Base-by-base conservation (phyloP, 179 eudicot species). In the Pouteria campechiana region DNA sequence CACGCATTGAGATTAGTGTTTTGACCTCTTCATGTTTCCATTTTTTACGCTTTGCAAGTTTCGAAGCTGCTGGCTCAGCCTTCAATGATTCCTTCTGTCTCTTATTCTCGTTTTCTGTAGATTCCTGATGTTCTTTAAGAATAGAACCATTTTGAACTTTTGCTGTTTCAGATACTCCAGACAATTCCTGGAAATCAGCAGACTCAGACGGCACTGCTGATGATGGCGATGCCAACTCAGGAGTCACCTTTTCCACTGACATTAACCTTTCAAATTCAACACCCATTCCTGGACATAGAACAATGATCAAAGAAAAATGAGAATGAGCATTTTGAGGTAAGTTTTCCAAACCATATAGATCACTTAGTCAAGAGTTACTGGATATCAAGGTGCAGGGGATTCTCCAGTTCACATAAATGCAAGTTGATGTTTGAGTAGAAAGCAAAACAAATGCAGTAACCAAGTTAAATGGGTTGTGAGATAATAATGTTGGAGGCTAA, bases 21-120 rank as follows among this genome's bases (percentile, higher is more conserved):
- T 69, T 82, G 18, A 90, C 61, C 56, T 90, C 99, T 20, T 79
- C 96, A 7, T 90, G 63, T 61, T 69, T 87, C 96, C 99, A 90
- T 66, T 73, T 87, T 56, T 79, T 90, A 43, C 85, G 68, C 54
- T 74, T 90, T 3, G 46, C 51, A 31, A 82, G 28, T 68, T 76
- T 90, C 22, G 79, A 46, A 35, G 64, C 28, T 53, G 65, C 65
- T 15, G 35, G 29, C 22, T 35, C 48, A 49, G 63, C 46, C 49
- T 55, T 65, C 72, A 24, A 44, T 57, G 32, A 46, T 32, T 66
- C 77, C 28, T 53, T 52, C 32, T 34, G 35, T 21, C 23, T 32
- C 55, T 57, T 43, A 15, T 54, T 52, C 17, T 7, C 23, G 11
- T 42, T 31, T n/a, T n/a, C n/a, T n/a, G n/a, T n/a, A n/a, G n/a